These are phyloP conservation scores for Phyllosticta paracitricarpa DNA, from an alignment of 2,329 filamentous ascomycete genomes.

Conservation along the genomic window DNA sequence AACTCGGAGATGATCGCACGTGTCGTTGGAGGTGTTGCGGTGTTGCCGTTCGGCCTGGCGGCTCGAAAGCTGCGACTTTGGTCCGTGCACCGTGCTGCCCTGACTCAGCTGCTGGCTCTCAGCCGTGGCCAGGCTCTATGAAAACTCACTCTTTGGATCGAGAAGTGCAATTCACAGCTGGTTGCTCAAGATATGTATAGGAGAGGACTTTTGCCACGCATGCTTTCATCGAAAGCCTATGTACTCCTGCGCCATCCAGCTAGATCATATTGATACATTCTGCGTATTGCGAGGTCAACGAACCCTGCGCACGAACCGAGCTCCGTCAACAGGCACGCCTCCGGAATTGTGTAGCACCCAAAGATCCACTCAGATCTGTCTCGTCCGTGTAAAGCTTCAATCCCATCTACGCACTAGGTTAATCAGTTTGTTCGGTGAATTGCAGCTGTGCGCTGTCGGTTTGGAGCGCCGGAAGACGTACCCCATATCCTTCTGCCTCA, in stretches of 20 bases:
- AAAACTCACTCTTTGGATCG: background rate
- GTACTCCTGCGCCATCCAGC: background rate
- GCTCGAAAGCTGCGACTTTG: background rate
- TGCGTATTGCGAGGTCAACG: background rate
- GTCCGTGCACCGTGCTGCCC: background rate
- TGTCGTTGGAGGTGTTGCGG: background rate
- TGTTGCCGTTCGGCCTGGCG: background rate
- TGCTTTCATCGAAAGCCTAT: background rate
- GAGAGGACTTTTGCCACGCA: background rate
- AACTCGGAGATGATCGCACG: background rate
- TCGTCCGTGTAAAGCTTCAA: background rate
- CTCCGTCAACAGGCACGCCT: background rate
- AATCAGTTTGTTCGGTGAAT: background rate
- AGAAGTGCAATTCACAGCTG: background rate
- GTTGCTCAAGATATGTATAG: background rate
- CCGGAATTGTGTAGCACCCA: background rate
- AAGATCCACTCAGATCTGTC: background rate
- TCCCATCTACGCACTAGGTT: background rate
- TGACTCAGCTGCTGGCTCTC: background rate
- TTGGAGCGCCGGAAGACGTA: slow-evolving; percentile 34
- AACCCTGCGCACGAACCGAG: background rate
- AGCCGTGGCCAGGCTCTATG: background rate
- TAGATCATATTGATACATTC: background rate
- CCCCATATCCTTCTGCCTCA: slow-evolving; percentile 72
- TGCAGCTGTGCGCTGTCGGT: background rate